Base-by-base conservation (phyloP, 2,329 filamentous ascomycete genomes). In the Aspergillus clavatus region DNA sequence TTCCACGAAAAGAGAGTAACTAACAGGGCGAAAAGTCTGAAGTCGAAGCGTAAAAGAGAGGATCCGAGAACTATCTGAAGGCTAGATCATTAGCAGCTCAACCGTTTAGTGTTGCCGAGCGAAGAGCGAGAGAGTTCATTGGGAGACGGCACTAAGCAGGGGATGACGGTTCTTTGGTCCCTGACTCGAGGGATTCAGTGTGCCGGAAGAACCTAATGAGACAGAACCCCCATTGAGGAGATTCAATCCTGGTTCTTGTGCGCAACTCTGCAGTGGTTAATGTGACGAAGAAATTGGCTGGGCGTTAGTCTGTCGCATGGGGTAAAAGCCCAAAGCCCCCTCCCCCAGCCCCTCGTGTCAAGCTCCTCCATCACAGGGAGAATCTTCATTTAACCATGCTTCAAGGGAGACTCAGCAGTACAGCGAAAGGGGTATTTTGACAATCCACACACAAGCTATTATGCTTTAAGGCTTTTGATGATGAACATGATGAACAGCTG, bases 211-310 rank as follows among this genome's bases (percentile, higher is more conserved):
- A 39, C 40, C 11, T n/a, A n/a, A 36, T 53, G 51, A 53, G 51
- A 53, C 51, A 40, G 18, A 45, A 18, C n/a, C n/a, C 43, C 37
- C 39, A 46, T 44, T 31, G 33, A 44, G 38, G 26, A 42, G 4
- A 38, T 45, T 43, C 48, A 49, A 47, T 53, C 43, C 45, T n/a
- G n/a, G n/a, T n/a, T n/a, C n/a, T n/a, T 31, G 40, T 43, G 43
- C 14, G 29, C 3, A 18, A 18, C 29, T 33, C 7, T 24, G 33
- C 21, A 42, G 29, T 40, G 29, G 35, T 14, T 18, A 16, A 22
- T 33, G 27, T 40, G 42, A 47, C 24, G 21, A n/a, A 40, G 38
- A 36, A 24, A 42, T 28, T 39, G 35, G 41, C 38, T 28, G 18
- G 45, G 40, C 12, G 28, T 47, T 43, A 47, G 45, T 39, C 21